These are phyloP conservation scores for Exophiala mesophila DNA, from an alignment of 2,329 filamentous ascomycete species.

Conservation along the genomic window DNA sequence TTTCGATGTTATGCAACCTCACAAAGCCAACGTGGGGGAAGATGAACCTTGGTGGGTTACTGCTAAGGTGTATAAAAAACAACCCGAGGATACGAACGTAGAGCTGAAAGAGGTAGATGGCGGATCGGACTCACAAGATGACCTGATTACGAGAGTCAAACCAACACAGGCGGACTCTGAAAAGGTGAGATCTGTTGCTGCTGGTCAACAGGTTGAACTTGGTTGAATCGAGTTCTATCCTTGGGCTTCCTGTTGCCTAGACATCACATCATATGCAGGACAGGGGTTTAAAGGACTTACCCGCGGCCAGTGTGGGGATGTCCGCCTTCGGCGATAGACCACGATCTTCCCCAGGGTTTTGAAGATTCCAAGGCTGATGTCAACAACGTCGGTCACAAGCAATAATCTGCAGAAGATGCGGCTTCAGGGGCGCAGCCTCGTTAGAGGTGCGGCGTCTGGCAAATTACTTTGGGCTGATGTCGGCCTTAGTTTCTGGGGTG, in stretches of 20 bases:
- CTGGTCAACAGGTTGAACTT: conserved; percentile 1
- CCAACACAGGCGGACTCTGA: background rate
- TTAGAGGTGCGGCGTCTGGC: conserved; percentile 24
- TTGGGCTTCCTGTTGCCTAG: too few species aligned
- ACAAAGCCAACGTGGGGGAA: background rate
- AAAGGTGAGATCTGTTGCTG: background rate
- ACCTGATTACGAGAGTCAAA: too few species aligned
- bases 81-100: background rate
- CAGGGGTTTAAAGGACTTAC: too few species aligned
- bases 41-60: background rate
- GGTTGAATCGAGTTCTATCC: too few species aligned
- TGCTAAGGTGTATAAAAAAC: background rate
- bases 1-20: background rate
- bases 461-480: conserved; percentile 29
- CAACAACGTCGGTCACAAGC: too few species aligned
- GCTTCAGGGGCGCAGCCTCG: conserved; percentile 5
- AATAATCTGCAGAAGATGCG: background rate
- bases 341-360: too few species aligned
- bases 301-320: too few species aligned
- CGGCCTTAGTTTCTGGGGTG: conserved; percentile 45
- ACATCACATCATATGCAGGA: too few species aligned
- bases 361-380: too few species aligned
- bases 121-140: too few species aligned
- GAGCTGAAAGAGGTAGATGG: background rate
- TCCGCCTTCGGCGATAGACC: too few species aligned